Percentiles rank a stretch among this genome's conserved stretches.
Evolutionary conservation across 768 basidiomycete species (phyloP).

Genomic region (Russula vinacea): DNA sequence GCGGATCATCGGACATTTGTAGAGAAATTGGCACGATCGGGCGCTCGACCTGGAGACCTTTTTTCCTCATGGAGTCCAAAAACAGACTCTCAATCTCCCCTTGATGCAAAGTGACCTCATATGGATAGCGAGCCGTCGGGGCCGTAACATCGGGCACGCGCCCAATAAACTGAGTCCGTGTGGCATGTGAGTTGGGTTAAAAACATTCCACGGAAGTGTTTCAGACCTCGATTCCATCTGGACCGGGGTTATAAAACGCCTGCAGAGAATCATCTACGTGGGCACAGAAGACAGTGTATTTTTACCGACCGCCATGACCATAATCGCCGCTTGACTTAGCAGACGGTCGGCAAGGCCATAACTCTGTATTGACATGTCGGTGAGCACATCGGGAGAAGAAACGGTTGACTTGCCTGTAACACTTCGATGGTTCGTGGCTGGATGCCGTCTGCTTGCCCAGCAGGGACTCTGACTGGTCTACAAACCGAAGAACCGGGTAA

Average conservation of each 20-base stretch:
- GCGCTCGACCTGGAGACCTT: constrained; percentile 50
- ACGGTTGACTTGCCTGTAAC: constrained; percentile 39
- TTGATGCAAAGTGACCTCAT: constrained; percentile 68
- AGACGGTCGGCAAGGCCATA: constrained; percentile 71
- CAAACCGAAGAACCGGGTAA: not conserved
- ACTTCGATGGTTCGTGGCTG: constrained; percentile 55
- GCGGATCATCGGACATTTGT: constrained; percentile 43
- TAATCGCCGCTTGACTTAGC: constrained; percentile 59
- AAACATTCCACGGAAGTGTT: not conserved
- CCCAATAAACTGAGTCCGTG: constrained; percentile 49
- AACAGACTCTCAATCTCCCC: constrained; percentile 56
- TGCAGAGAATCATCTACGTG: constrained; percentile 32
- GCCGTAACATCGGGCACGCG: constrained; percentile 61
- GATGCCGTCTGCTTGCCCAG: constrained; percentile 56
- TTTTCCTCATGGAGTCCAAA: constrained; percentile 49
- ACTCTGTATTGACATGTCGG: constrained; percentile 46
- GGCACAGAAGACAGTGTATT: not conserved
- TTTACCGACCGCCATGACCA: constrained; percentile 61
- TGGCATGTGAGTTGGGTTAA: not conserved
- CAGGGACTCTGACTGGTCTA: constrained; percentile 41
- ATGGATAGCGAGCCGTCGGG: constrained; percentile 64
- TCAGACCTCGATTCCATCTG: constrained; percentile 56
- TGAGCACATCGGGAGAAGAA: not conserved
- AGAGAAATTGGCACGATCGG: constrained; percentile 51
- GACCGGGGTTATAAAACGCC: constrained; percentile 73